A percentile compares a stretch with the other conserved stretches of the same genome.
phyloP scores from a whole-genome alignment of 2,329 filamentous ascomycete genomes.

The Macroventuria anomochaeta region DNA sequence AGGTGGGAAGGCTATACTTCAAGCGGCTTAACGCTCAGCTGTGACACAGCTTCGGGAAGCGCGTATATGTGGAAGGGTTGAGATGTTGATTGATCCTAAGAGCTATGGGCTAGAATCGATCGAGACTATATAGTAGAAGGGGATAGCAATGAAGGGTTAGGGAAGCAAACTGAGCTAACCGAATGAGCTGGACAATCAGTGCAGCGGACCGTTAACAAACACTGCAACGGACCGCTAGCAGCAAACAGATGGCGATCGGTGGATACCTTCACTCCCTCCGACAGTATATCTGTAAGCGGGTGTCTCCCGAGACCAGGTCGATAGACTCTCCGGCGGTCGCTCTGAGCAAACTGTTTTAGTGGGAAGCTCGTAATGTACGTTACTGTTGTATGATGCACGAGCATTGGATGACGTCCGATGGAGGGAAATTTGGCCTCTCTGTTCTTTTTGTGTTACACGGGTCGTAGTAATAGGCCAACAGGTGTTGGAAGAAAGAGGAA shows the following conservation, averaged over 20 bases:
- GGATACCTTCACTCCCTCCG: no score
- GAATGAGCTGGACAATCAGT: no score
- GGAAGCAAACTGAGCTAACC: no score
- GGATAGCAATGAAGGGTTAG: no score
- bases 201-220: no score
- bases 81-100: no score
- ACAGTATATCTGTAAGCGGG: constrained; percentile 6
- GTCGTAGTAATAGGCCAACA: background rate
- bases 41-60: constrained; percentile 9
- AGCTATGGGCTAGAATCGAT: no score
- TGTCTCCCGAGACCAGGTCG: constrained; percentile 7
- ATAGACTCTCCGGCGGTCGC: background rate
- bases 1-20: constrained; percentile 1
- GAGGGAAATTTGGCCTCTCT: background rate
- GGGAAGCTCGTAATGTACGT: background rate
- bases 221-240: no score
- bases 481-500: background rate
- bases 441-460: background rate
- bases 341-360: background rate
- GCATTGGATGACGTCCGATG: background rate
- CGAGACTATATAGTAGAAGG: no score
- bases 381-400: background rate
- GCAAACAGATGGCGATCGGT: no score
- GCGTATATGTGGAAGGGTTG: no score
- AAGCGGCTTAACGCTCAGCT: background rate